Evolutionary conservation across 495 filamentous ascomycete genomes (phyloP), one percentile per base, ranked within the genome.

Genomic region (Aspergillus carlsbadensis): DNA sequence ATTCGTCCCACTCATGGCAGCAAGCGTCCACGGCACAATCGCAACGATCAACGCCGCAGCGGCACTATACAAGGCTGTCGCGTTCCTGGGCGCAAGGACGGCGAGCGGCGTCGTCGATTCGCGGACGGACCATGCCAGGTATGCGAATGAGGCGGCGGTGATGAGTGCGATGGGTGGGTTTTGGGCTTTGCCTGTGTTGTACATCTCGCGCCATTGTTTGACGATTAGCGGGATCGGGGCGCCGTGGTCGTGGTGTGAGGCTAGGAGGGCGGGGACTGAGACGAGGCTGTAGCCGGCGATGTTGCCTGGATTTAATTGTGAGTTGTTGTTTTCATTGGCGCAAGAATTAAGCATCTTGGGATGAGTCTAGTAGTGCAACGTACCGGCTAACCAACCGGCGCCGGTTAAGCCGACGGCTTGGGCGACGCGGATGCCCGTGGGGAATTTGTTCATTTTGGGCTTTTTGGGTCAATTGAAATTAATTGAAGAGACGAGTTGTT

Each of bases 61-160:
- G 0, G 52, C 54, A 0, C 61, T 63, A 31, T 71, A 79, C 6
- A 70, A 50, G 1, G 18, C 22, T 6, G 42, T 39, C 8, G 52
- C 42, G 26, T 61, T 59, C 22, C 46, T 58, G 6, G 51, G 18
- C 6, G 58, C 35, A 0, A 59, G 52, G 13, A 67, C 55, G 18
- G 65, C 65, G 54, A 62, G 71, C 31, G 73, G 62, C 1, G 67
- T 51, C 1, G 60, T 52, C 1, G 57, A 54, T 3, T 33, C 8
- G 6, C 60, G 67, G 37, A 75, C 68, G 1, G 61, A 62, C 56
- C 70, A 74, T 11, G 75, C 74, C 20, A 77, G 69, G 53, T 75
- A 76, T 34, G 67, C 17, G 50, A 76, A 77, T 22, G 70, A 68
- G 1, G 67, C 33, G 2, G 68, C 68, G 6, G 66, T 64, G 7